phyloP scores from a whole-genome alignment of 1,139 yeast genomes.

The Candida pseudoviswanathii region DNA sequence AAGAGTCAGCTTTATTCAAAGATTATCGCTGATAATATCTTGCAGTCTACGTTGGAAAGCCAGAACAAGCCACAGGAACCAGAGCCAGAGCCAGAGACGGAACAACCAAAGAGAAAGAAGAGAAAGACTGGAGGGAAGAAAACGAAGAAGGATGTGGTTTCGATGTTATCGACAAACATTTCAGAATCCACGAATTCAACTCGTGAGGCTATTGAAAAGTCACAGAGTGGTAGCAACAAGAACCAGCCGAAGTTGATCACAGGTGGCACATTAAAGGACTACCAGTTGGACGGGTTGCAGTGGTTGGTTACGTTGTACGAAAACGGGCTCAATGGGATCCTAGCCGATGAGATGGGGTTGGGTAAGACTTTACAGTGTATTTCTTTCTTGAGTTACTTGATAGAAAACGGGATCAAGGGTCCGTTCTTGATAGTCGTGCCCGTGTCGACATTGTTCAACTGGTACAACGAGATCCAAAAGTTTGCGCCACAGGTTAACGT shows the following conservation, averaged over 20 bases:
- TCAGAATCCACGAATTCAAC: conserved; percentile 24
- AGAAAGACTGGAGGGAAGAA: conserved; percentile 14
- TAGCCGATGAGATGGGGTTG: conserved; percentile 97
- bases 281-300: conserved; percentile 87
- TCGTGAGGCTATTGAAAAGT: conserved; percentile 25
- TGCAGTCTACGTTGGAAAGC: conserved; percentile 41
- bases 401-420: conserved; percentile 79
- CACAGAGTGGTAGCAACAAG: conserved; percentile 21
- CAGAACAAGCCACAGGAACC: conserved; percentile 10
- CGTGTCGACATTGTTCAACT: conserved; percentile 80
- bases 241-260: conserved; percentile 67
- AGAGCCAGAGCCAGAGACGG: conserved; percentile 11
- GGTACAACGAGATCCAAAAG: conserved; percentile 69
- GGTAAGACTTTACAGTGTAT: conserved; percentile 93
- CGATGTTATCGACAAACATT: conserved; percentile 26
- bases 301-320: conserved; percentile 89
- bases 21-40: conserved; percentile 76
- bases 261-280: conserved; percentile 74
- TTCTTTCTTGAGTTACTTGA: conserved; percentile 70
- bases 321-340: conserved; percentile 90
- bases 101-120: conserved; percentile 19
- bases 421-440: conserved; percentile 91
- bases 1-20: conserved; percentile 83
- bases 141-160: conserved; percentile 23
- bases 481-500: conserved; percentile 76